phyloP scores from a whole-genome alignment of 2,329 filamentous ascomycete genomes.

The Shiraia bambusicola region DNA sequence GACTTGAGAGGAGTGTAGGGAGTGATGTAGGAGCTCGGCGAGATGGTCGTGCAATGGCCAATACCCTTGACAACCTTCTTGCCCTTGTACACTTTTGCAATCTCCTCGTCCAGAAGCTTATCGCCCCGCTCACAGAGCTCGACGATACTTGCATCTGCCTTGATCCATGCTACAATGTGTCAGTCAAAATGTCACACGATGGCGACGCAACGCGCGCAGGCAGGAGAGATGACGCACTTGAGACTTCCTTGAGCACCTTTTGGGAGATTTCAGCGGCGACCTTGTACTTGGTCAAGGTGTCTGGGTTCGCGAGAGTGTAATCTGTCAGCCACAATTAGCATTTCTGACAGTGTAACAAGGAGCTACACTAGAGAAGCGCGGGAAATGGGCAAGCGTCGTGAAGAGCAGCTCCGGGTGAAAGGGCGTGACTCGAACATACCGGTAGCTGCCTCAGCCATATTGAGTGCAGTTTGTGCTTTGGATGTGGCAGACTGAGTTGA shows the following conservation, averaged over 20 bases:
- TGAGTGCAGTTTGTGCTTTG: slow-evolving; percentile 22
- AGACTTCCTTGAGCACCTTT: slow-evolving; percentile 87
- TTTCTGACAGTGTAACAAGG: slow-evolving; percentile 20
- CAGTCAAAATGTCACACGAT: slow-evolving; percentile 21
- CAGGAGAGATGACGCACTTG: slow-evolving; percentile 47
- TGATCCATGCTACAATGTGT: slow-evolving; percentile 59
- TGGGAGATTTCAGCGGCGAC: slow-evolving; percentile 92
- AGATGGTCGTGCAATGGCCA: slow-evolving; percentile 91
- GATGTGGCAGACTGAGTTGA: slow-evolving; percentile 22
- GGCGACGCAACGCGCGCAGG: neutral
- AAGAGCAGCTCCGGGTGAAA: neutral
- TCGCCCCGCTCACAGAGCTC: slow-evolving; percentile 95
- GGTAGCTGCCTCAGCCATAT: slow-evolving; percentile 39
- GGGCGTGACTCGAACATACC: slow-evolving; percentile 23
- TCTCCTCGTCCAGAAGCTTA: slow-evolving; percentile 89
- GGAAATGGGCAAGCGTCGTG: slow-evolving; percentile 1
- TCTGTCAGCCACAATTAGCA: slow-evolving; percentile 56
- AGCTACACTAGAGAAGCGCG: slow-evolving; percentile 1
- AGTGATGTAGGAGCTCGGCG: slow-evolving; percentile 89
- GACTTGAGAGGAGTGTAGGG: slow-evolving; percentile 91
- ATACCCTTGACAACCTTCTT: slow-evolving; percentile 97
- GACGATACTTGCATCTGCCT: slow-evolving; percentile 88
- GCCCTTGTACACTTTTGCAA: slow-evolving; percentile 94
- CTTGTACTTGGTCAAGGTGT: slow-evolving; percentile 99
- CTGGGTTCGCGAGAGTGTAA: slow-evolving; percentile 85